Conservation (phyloP, 192 early-diverging fungal genomes). For the Coemansia interrupta region DNA sequence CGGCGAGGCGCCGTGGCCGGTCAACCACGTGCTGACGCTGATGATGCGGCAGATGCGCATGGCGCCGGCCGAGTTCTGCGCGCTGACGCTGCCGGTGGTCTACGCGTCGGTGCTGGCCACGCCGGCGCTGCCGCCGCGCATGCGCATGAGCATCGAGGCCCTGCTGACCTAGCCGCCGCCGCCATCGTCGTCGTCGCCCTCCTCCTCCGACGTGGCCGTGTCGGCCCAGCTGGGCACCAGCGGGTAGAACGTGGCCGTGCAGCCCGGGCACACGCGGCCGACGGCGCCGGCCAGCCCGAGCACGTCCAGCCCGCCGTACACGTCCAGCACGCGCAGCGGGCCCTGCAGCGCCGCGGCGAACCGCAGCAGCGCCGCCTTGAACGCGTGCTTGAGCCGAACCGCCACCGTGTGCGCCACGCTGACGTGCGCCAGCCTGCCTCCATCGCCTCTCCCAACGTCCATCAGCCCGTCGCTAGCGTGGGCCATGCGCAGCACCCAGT, state of each 20-base stretch:
- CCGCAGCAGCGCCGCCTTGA: constrained; percentile 17
- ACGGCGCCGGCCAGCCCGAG: constrained; percentile 17
- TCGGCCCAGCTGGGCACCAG: constrained; percentile 21
- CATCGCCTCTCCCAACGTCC: background rate
- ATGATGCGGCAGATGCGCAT: constrained; percentile 36
- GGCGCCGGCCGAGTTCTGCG: constrained; percentile 32
- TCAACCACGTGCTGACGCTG: constrained; percentile 30
- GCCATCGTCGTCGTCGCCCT: background rate
- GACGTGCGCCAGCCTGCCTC: constrained; percentile 13
- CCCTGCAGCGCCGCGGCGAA: constrained; percentile 8
- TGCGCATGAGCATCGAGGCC: constrained; percentile 41
- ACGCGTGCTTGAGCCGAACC: constrained; percentile 14
- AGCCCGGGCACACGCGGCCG: constrained; percentile 8
- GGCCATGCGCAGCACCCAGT: constrained; percentile 19
- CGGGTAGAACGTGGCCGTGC: constrained; percentile 14
- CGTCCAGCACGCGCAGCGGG: constrained; percentile 17
- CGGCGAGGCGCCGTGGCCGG: constrained; percentile 21
- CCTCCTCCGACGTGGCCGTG: background rate
- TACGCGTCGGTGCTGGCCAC: constrained; percentile 25
- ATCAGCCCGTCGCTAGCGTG: background rate
- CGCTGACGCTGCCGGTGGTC: constrained; percentile 32
- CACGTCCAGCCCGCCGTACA: constrained; percentile 22
- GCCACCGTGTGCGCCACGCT: constrained; percentile 18
- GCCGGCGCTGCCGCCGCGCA: constrained; percentile 11
- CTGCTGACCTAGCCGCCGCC: constrained; percentile 19